Evolutionary conservation across 768 basidiomycete genomes (phyloP), one percentile per base, ranked within the genome.

Genomic region (Kondoa malvinella): DNA sequence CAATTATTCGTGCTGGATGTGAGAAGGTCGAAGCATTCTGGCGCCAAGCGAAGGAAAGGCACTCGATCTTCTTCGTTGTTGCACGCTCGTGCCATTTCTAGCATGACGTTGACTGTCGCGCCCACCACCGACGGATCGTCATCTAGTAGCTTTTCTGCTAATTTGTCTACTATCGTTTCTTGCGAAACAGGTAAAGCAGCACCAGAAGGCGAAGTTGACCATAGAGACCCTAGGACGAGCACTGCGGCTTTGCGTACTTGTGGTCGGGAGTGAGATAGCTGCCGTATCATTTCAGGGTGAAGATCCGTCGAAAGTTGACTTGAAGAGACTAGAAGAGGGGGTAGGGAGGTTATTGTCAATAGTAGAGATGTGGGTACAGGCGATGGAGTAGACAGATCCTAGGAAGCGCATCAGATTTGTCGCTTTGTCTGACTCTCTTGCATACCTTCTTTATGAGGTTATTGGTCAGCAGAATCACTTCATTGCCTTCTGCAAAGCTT

Each of bases 1-100:
- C 95, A 99, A 73, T 99, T 99, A 77, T 99, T 97, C 12, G 88
- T 87, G 14, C 91, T 91, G 1, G 86, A 90, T 0, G 90, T 95
- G 68, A 99, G 79, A 14, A 97, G 82, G 73, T 88, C 89, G 77
- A 97, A 99, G 66, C 97, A 77, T 72, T 88, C 88, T 12, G 95
- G 95, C 1, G 94, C 95, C 56, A 99, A 78, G 2, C 85, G 81
- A 4, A 99, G 81, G 75, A 90, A 92, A 4, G 92, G 90, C 70
- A 86, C 85, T 58, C 82, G 80, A 4, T 59, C 32, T 26, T 69
- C 69, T 29, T 70, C 31, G 25, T 59, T 58, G 32, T 34, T 33
- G 26, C 56, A 40, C 21, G 26, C 2, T 67, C 89, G 83, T 15
- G 89, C 87, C 40, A 96, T 81, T 78, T 99, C 95, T 76, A 92